Evolutionary conservation across 108 stramenopile species (phyloP).

Genomic region (Hondaea fermentalgiana): DNA sequence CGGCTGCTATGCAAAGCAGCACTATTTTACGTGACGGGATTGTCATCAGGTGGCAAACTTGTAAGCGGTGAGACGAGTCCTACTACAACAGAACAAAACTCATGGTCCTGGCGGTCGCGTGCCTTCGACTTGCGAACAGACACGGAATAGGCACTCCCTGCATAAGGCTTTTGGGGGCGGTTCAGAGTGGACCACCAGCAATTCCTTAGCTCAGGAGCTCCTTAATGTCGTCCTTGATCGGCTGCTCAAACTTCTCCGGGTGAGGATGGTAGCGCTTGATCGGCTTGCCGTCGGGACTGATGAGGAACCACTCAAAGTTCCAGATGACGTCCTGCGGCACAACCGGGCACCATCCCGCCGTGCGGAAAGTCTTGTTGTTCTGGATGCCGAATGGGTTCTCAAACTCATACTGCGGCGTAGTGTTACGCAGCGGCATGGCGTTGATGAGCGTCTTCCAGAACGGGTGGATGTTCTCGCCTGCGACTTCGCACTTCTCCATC

Average conservation of each 20-base stretch:
- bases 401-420: neutral
- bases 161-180: too few species aligned
- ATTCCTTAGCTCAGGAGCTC: neutral
- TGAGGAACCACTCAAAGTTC: constrained; percentile 22
- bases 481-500: constrained; percentile 3
- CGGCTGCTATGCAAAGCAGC: neutral
- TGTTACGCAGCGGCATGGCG: neutral
- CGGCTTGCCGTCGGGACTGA: neutral
- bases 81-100: neutral
- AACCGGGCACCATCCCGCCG: neutral
- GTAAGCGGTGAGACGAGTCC: neutral
- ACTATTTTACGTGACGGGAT: neutral
- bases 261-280: constrained; percentile 11
- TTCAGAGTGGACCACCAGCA: neutral
- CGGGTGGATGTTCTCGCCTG: neutral
- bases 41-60: neutral
- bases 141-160: too few species aligned
- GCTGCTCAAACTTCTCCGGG: neutral
- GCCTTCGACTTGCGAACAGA: neutral
- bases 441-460: neutral
- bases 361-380: neutral
- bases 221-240: neutral
- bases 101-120: neutral
- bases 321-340: constrained; percentile 6
- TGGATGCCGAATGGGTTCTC: neutral